These are phyloP conservation scores for Aspergillus cristatus DNA, from an alignment of 495 filamentous ascomycete genomes.

Conservation along the genomic window DNA sequence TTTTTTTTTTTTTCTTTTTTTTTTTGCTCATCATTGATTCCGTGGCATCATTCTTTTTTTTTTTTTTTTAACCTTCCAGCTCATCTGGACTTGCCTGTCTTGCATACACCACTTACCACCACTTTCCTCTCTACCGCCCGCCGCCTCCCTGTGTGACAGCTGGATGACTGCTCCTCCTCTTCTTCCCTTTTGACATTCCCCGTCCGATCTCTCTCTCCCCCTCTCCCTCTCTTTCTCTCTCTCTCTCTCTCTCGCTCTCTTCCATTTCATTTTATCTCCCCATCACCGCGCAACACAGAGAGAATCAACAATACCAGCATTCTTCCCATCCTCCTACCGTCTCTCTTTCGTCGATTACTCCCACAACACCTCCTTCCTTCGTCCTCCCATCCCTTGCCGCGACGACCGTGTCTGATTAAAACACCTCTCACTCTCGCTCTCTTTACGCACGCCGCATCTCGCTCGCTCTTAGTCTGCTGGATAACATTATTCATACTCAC, in stretches of 20 bases:
- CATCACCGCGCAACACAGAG: no score
- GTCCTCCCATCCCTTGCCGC: constrained; percentile 30
- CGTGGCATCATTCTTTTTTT: constrained; percentile 10
- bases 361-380: constrained; percentile 16
- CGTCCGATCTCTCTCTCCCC: constrained; percentile 31
- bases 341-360: constrained; percentile 5
- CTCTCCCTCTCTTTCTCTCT: constrained; percentile 20
- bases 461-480: no score
- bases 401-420: constrained; percentile 17
- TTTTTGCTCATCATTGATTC: no score
- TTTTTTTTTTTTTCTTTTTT: constrained; percentile 8
- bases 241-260: constrained; percentile 13
- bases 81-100: constrained; percentile 11
- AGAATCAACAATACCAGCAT: no score
- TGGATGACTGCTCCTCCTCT: constrained; percentile 19
- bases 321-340: not conserved
- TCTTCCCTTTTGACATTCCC: constrained; percentile 34
- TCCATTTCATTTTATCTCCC: no score
- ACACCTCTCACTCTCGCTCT: constrained; percentile 23
- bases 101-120: constrained; percentile 4
- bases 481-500: constrained; percentile 2
- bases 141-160: constrained; percentile 32
- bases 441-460: not conserved
- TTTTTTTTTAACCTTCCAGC: constrained; percentile 10
- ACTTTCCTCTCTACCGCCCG: constrained; percentile 4